Evolutionary conservation across 768 basidiomycete species (phyloP), one percentile per base, ranked within the genome.

Genomic region (Gymnopilus dilepis): DNA sequence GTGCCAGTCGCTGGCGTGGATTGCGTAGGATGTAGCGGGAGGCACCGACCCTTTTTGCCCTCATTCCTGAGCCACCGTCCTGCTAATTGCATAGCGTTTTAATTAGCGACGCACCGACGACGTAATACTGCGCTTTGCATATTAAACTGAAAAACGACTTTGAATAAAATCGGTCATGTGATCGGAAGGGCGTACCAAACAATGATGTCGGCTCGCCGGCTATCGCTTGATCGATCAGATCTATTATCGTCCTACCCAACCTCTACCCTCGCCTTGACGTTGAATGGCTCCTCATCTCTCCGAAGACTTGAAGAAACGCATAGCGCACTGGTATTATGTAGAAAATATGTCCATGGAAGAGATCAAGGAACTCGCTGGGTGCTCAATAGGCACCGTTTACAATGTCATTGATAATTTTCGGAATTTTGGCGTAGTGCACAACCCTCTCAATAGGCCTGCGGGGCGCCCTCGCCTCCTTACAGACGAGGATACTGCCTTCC

Each of bases 401-500:
- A 64, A 60, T 22, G 45, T 60, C n/a, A 48, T 64, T n/a, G 34
- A n/a, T 13, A 60, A 65, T 50, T 61, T 30, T 53, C 43, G 55
- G 15, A 58, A 65, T 4, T 63, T 43, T 51, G 60, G 60, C 15
- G 22, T 21, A 22, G 33, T 52, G 13, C 56, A 24, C 26, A 61
- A 61, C 45, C 59, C 55, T 8, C 52, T 61, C 26, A 33, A 37
- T 15, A 33, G 31, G 6, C 15, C 4, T 6, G 7, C 19, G 11
- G 55, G 55, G 24, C 22, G 58, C 15, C 43, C 59, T 26, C 41
- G 13, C 17, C 19, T 21, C 19, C 48, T 66, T 22, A 38, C 38
- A 22, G 34, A 56, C 19, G 56, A 47, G 1, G 71, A 75, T 47
- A 26, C 73, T 6, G 50, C 60, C 21, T 75, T 67, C 48, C 51